These are phyloP conservation scores for Phialemoniopsis sp. DNA, from an alignment of 2,329 filamentous ascomycete genomes.

Conservation along the genomic window DNA sequence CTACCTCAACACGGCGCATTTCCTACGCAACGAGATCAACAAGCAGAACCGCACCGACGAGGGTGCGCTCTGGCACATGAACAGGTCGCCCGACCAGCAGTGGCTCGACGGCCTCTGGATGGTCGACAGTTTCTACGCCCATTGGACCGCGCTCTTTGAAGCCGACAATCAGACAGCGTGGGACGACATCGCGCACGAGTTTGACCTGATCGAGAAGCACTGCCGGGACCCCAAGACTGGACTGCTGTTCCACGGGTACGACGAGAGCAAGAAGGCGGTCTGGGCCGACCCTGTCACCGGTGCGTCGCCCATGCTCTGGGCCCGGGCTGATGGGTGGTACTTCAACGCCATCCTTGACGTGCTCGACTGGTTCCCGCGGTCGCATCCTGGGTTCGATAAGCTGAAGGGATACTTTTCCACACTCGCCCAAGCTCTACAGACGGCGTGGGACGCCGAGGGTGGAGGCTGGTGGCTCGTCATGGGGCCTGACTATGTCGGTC, in stretches of 20 bases:
- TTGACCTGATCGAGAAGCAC: constrained; percentile 38
- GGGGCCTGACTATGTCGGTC: constrained; percentile 39
- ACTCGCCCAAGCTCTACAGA: constrained; percentile 34
- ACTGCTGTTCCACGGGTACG: constrained; percentile 51
- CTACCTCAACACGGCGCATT: constrained; percentile 32
- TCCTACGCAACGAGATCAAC: constrained; percentile 29
- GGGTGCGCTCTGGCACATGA: constrained; percentile 36
- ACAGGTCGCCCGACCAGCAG: constrained; percentile 33
- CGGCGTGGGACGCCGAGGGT: constrained; percentile 30
- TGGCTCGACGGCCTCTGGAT: constrained; percentile 39
- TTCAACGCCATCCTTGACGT: constrained; percentile 45
- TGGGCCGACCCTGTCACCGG: constrained; percentile 49
- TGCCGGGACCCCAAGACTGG: constrained; percentile 32
- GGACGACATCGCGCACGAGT: constrained; percentile 38
- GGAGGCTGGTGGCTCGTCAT: constrained; percentile 58
- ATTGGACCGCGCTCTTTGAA: constrained; percentile 16
- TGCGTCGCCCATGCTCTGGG: constrained; percentile 48
- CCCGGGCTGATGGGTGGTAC: constrained; percentile 51
- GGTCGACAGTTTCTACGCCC: constrained; percentile 25
- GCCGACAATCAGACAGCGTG: constrained; percentile 17
- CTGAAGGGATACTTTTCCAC: constrained; percentile 32
- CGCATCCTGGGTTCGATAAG: constrained; percentile 26
- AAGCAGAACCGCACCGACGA: constrained; percentile 29
- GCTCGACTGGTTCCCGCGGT: constrained; percentile 37
- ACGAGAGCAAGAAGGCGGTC: constrained; percentile 37